Evolutionary conservation across 1,284 basidiomycete genomes (phyloP), one percentile per base, ranked within the genome.

Genomic region (Heterobasidion parviporum): DNA sequence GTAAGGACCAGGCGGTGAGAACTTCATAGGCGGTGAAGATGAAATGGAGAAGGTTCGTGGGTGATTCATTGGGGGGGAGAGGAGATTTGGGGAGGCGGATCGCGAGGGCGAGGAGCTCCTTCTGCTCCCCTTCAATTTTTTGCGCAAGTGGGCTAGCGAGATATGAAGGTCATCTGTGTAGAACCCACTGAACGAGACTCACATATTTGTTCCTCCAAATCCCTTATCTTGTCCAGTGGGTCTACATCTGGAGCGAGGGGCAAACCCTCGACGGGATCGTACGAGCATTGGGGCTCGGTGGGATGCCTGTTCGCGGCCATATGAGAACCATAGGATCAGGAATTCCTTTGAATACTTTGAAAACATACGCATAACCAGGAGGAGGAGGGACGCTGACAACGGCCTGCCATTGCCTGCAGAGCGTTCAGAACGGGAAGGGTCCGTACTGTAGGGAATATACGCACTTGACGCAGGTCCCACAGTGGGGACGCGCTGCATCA

Each of bases 261-360:
- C 44, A 91, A 69, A 15, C 89, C 89, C 65, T 92, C 89, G 15
- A 90, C 83, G 2, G 89, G 89, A 69, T 92, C 89, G 66, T 92
- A 92, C 8, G 80, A 81, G 64, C 89, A 92, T 64, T 85, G 83
- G 3, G 89, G 89, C 67, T 90, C 87, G 12, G 78, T 74, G 14
- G 89, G 89, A 70, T 92, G 88, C 35, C 89, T 91, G 62, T n/a
- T 58, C 46, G 57, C 56, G 53, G 34, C 46, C 51, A 38, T n/a
- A n/a, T 45, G 47, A 51, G 10, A 55, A 50, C 26, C 26, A 6
- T 26, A 5, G 6, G 5, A 26, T 26, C 35, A 47, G 47, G 50
- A 26, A 20, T 20, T 12, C 15, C 41, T 43, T 41, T 46, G 38
- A 48, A 54, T 57, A 50, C 50, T 53, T 35, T 32, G 33, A 8